These are phyloP conservation scores for Oemleria cerasiformis DNA, from an alignment of 306 rosid genomes.

Conservation along the genomic window DNA sequence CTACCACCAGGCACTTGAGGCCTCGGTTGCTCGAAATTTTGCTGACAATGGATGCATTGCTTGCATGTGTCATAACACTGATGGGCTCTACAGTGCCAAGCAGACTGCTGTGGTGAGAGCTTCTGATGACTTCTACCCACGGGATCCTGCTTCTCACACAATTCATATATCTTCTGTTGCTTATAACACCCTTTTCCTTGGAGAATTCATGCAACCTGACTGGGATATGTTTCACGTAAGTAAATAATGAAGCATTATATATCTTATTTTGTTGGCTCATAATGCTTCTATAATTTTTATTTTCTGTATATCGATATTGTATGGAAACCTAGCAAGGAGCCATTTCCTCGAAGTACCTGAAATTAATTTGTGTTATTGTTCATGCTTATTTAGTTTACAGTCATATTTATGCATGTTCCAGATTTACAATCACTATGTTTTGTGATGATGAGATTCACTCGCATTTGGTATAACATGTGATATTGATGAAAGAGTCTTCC, in stretches of 20 bases:
- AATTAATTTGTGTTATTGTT: neutral
- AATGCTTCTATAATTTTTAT: neutral
- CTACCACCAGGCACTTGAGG: slow-evolving; percentile 83
- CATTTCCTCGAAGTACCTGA: neutral
- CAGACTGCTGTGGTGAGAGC: slow-evolving; percentile 93
- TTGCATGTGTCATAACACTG: slow-evolving; percentile 98
- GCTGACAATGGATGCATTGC: slow-evolving; percentile 92
- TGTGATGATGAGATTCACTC: neutral
- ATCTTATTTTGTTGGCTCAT: neutral
- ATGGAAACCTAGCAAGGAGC: neutral
- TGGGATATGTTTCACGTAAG: slow-evolving; percentile 99
- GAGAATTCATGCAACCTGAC: slow-evolving; percentile 97
- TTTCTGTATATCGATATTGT: neutral
- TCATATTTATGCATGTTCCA: neutral
- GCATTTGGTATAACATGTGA: neutral
- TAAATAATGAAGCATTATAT: neutral
- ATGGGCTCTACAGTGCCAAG: slow-evolving; percentile 76
- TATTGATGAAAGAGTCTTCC: slow-evolving; percentile 19
- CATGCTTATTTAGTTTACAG: neutral
- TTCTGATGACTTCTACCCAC: slow-evolving; percentile 92
- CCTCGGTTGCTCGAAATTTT: slow-evolving; percentile 78
- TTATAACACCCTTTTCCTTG: slow-evolving; percentile 88
- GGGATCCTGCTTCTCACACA: slow-evolving; percentile 93
- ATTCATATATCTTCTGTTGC: slow-evolving; percentile 95
- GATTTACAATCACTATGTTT: neutral